Evolutionary conservation across 2,329 filamentous ascomycete species (phyloP).

Genomic region (Fusarium setosum): DNA sequence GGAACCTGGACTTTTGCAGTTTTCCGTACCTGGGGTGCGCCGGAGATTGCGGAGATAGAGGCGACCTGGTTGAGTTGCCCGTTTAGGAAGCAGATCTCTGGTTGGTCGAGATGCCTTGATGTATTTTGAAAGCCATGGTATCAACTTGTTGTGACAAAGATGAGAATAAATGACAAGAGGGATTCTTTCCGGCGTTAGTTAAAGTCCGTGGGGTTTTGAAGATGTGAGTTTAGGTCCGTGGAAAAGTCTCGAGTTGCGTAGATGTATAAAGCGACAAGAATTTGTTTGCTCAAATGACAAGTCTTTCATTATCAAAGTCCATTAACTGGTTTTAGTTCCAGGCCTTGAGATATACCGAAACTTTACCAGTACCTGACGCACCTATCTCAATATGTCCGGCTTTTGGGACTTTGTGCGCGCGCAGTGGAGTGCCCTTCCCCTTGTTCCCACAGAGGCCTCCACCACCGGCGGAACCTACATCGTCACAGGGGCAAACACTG

Average conservation of each 20-base stretch:
- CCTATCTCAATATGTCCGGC: background rate
- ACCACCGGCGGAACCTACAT: background rate
- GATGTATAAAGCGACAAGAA: background rate
- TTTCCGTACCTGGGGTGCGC: background rate
- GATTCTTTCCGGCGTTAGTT: background rate
- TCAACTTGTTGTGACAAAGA: background rate
- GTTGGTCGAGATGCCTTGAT: background rate
- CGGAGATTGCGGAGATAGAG: slow-evolving; percentile 3
- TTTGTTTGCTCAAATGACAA: background rate
- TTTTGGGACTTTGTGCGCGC: background rate
- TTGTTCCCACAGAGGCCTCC: background rate
- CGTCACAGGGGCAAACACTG: background rate
- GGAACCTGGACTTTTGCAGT: background rate
- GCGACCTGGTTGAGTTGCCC: background rate
- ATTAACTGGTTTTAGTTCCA: no score
- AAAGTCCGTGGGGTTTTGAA: background rate
- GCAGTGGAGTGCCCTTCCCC: background rate
- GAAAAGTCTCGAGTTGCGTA: background rate
- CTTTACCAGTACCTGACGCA: background rate
- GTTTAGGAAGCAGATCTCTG: background rate
- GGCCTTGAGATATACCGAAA: background rate
- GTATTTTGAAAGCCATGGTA: background rate
- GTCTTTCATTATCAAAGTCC: background rate
- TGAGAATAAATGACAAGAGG: no score
- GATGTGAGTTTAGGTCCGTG: background rate